Conservation (phyloP, 2,329 filamentous ascomycete species). For the Beauveria sp. region DNA sequence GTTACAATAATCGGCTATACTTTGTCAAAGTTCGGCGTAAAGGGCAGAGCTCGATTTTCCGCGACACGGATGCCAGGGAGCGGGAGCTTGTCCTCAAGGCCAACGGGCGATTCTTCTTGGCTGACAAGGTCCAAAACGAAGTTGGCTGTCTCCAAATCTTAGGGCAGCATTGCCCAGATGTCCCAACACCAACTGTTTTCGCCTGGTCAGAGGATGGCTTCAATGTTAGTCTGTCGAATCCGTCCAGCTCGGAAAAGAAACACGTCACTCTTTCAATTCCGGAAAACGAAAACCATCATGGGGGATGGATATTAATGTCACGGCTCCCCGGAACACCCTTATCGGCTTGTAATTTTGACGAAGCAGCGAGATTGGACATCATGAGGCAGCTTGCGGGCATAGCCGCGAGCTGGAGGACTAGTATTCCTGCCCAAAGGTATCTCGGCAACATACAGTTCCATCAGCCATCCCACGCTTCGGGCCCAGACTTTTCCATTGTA, state of each 20-base stretch:
- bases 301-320: conserved; percentile 18
- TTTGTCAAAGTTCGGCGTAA: conserved; percentile 12
- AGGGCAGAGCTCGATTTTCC: conserved; percentile 2
- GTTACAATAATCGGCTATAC: conserved; percentile 20
- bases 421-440: conserved; percentile 13
- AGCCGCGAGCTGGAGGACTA: conserved; percentile 14
- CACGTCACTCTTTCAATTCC: not conserved
- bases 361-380: conserved; percentile 5
- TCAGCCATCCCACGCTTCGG: not conserved
- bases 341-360: conserved; percentile 11
- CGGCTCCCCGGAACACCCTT: conserved; percentile 12
- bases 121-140: conserved; percentile 19
- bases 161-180: conserved; percentile 14
- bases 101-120: conserved; percentile 17
- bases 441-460: conserved; percentile 15
- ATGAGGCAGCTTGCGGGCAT: conserved; percentile 15
- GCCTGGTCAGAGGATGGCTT: conserved; percentile 18
- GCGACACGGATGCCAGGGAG: not conserved
- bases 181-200: conserved; percentile 14
- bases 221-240: not conserved
- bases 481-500: not conserved
- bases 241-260: not conserved
- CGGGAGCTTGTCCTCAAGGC: conserved; percentile 17
- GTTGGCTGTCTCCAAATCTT: conserved; percentile 16
- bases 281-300: not conserved